Base-by-base conservation (phyloP, 345 rosid genomes). In the Lepidium aucheri region DNA sequence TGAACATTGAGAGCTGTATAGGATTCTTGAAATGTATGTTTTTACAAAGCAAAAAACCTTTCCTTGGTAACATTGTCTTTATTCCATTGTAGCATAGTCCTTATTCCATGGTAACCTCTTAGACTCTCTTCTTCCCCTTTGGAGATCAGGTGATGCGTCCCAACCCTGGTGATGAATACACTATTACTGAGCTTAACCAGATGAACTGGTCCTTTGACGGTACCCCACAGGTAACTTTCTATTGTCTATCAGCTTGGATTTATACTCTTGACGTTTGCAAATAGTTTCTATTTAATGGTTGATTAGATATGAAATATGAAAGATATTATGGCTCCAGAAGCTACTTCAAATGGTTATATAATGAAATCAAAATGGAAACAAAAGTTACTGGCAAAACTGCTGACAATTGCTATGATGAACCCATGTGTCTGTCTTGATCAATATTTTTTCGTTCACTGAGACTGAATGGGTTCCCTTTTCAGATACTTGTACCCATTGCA, bases 401-500 rank as follows among this genome's bases (percentile, higher is more conserved):
- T 7, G 20, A 43, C 45, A 28, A 15, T 65, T 17, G 53, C 30
- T 69, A 3, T 70, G 9, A 32, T 28, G 26, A 51, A 46, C 52
- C 38, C 24, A 15, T 44, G 51, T 5, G 13, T 28, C 38, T 41
- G 1, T 39, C 14, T 44, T 32, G n/a, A n/a, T 11, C 59, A 15
- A 7, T 7, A 46, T 63, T 45, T 3, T 45, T 53, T 44, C 10
- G 4, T 40, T 7, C 46, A 8, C 53, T 64, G 13, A 56, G 44
- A 56, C 41, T 36, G 18, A 2, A 7, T 54, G 58, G 53, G 68
- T 45, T 28, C 63, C 55, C 35, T 32, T 60, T 72, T 59, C 79
- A 94, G 99, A 83, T 94, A 74, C 97, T 94, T 76, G 89, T 94
- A 39, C 97, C 99, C 13, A 78, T 90, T 72, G 96, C 89, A 5